phyloP scores from a whole-genome alignment of 2,329 filamentous ascomycete genomes.

The Chaetomiaceae sp. region DNA sequence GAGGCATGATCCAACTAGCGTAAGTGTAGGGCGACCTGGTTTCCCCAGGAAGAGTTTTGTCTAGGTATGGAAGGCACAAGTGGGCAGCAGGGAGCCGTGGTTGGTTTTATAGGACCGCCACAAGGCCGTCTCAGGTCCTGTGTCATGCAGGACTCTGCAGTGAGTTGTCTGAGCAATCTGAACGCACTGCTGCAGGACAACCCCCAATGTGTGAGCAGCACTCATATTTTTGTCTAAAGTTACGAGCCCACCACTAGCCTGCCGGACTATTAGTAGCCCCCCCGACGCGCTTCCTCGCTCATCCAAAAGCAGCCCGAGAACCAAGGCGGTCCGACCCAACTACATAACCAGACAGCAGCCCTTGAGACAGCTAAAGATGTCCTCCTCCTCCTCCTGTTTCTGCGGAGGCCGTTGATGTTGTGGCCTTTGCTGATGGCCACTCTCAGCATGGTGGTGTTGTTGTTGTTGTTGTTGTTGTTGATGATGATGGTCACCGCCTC shows the following conservation, averaged over 20 bases:
- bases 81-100: not conserved
- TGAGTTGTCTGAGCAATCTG: not conserved
- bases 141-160: not conserved
- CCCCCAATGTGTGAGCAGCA: too few relatives aligned
- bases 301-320: not conserved
- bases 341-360: constrained; percentile 74
- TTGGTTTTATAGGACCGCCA: not conserved
- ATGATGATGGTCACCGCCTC: constrained; percentile 32
- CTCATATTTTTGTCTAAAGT: too few relatives aligned
- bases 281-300: too few relatives aligned
- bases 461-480: constrained; percentile 25
- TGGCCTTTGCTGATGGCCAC: constrained; percentile 31
- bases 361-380: constrained; percentile 41
- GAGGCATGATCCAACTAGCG: too few relatives aligned
- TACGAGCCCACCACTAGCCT: too few relatives aligned
- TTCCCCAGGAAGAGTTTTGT: not conserved
- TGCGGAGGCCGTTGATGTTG: constrained; percentile 7
- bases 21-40: not conserved
- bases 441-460: constrained; percentile 17
- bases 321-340: constrained; percentile 15
- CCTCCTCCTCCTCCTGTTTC: constrained; percentile 22
- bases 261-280: too few relatives aligned
- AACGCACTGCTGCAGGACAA: too few relatives aligned
- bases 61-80: not conserved
- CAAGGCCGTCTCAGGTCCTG: too few relatives aligned